These are phyloP conservation scores for Dioscorea cayenensis DNA, from an alignment of 116 monocot species.

Conservation along the genomic window DNA sequence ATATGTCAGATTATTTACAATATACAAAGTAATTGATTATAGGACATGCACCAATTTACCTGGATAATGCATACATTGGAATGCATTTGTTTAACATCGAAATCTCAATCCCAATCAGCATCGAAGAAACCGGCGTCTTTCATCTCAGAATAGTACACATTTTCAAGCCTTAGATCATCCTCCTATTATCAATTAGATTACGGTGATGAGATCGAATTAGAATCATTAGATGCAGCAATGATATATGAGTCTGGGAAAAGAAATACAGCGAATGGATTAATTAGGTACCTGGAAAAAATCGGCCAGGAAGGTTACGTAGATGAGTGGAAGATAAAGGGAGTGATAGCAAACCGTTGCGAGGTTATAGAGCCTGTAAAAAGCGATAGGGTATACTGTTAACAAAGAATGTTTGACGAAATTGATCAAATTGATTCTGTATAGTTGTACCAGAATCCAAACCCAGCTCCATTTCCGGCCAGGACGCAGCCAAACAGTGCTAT, in stretches of 20 bases:
- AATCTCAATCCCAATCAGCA: constrained; percentile 79
- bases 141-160: constrained; percentile 98
- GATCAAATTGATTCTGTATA: background rate
- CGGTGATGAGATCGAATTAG: background rate
- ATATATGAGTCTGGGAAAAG: background rate
- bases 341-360: constrained; percentile 78
- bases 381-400: constrained; percentile 3
- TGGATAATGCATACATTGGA: too few relatives aligned
- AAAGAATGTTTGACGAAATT: background rate
- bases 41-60: too few relatives aligned
- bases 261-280: background rate
- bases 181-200: constrained; percentile 33
- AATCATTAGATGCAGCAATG: background rate
- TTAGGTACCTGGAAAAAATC: constrained; percentile 81
- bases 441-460: constrained; percentile 74
- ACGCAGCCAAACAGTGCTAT: constrained; percentile 57
- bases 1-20: too few relatives aligned
- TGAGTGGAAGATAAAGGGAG: constrained; percentile 80
- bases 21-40: too few relatives aligned
- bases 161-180: constrained; percentile 87
- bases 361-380: constrained; percentile 59
- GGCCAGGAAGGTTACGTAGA: constrained; percentile 83
- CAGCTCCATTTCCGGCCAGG: constrained; percentile 65
- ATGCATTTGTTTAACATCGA: too few relatives aligned
- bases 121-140: constrained; percentile 99